These are phyloP conservation scores for Trichoderma aggressivum DNA, from an alignment of 2,329 filamentous ascomycete species.

Conservation along the genomic window DNA sequence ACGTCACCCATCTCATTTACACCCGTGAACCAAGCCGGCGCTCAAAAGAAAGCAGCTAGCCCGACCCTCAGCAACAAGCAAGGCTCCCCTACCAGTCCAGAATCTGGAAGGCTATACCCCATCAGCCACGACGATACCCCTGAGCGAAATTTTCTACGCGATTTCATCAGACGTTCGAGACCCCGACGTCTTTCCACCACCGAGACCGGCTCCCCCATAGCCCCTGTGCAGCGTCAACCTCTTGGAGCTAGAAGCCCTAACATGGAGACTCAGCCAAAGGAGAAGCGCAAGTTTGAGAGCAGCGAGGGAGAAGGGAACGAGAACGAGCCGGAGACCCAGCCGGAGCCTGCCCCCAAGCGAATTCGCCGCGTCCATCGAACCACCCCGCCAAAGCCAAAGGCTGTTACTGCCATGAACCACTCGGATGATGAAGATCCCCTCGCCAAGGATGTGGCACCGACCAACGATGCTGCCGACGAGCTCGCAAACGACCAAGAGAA, in stretches of 20 bases:
- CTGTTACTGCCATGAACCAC: constrained; percentile 19
- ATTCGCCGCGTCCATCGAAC: constrained; percentile 23
- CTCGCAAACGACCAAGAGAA: constrained; percentile 21
- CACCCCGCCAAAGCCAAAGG: not conserved
- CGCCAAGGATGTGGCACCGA: not conserved
- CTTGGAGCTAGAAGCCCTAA: constrained; percentile 37
- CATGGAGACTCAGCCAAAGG: constrained; percentile 32
- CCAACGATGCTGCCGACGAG: not conserved
- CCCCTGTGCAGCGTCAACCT: constrained; percentile 29
- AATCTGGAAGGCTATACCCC: not conserved
- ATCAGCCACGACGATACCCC: constrained; percentile 32
- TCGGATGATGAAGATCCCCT: constrained; percentile 6
- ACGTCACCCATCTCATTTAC: constrained; percentile 26
- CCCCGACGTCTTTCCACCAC: constrained; percentile 29
- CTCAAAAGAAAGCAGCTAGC: not conserved
- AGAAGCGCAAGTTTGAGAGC: constrained; percentile 32
- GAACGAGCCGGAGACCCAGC: constrained; percentile 21
- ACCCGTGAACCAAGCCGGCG: constrained; percentile 26
- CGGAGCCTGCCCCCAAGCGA: constrained; percentile 27
- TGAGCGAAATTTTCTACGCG: constrained; percentile 34
- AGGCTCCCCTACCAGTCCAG: not conserved
- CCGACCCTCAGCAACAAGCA: not conserved
- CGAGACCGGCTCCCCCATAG: constrained; percentile 32
- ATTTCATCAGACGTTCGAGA: constrained; percentile 36
- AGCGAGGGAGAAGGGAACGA: constrained; percentile 22